phyloP scores from a whole-genome alignment of 805 yeast species.

The Saccharomycodes ludwigii region DNA sequence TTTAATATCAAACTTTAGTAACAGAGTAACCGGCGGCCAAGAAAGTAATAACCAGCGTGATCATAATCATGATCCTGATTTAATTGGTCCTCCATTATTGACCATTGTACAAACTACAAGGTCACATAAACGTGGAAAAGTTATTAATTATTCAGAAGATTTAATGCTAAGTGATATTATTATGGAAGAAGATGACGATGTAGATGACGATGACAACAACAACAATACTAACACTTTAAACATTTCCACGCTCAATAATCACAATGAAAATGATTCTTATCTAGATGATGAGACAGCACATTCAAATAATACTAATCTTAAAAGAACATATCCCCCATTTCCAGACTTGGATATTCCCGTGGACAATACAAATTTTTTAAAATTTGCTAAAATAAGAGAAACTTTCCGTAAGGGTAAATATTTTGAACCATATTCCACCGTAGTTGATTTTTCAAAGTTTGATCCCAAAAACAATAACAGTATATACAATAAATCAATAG shows the following conservation, averaged over 20 bases:
- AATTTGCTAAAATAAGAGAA: conserved; percentile 22
- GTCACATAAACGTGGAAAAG: conserved; percentile 3
- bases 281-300: no score
- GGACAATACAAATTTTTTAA: conserved; percentile 10
- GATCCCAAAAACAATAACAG: no score
- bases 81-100: no score
- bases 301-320: no score
- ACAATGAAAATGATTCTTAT: no score
- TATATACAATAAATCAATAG: no score
- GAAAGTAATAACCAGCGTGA: conserved; percentile 2
- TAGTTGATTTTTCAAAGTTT: no score
- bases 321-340: background rate
- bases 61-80: no score
- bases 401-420: conserved; percentile 22
- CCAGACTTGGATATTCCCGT: conserved; percentile 6
- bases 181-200: conserved; percentile 2
- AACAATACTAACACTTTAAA: background rate
- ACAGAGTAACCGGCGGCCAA: conserved; percentile 4
- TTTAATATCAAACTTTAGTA: conserved; percentile 4
- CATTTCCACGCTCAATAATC: no score
- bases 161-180: conserved; percentile 2
- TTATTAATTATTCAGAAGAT: conserved; percentile 7
- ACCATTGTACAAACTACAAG: background rate
- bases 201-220: background rate
- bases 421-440: conserved; percentile 21